Conservation (phyloP, 2,329 filamentous ascomycete species). For the Botrytis fragariae region DNA sequence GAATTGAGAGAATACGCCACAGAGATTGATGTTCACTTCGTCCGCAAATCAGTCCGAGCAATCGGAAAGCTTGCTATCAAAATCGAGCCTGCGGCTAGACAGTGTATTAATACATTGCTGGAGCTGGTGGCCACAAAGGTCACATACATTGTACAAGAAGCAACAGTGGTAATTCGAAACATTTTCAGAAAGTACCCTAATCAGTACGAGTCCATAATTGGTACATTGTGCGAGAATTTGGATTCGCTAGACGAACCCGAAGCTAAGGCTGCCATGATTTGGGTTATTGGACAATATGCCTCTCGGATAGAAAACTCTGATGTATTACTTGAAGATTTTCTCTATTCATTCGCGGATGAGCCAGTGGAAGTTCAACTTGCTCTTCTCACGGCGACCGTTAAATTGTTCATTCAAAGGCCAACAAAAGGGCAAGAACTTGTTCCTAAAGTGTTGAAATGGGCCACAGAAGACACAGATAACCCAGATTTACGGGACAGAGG, state of each 20-base stretch:
- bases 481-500: conserved; percentile 92
- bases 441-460: conserved; percentile 95
- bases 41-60: conserved; percentile 93
- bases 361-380: conserved; percentile 94
- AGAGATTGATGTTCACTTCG: conserved; percentile 98
- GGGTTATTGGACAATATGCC: conserved; percentile 98
- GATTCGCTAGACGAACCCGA: conserved; percentile 97
- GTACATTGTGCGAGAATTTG: conserved; percentile 90
- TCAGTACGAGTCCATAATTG: conserved; percentile 97
- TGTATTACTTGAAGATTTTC: conserved; percentile 87
- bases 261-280: conserved; percentile 97
- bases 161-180: conserved; percentile 96
- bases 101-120: conserved; percentile 89
- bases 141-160: conserved; percentile 98
- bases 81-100: conserved; percentile 87
- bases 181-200: conserved; percentile 99
- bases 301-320: conserved; percentile 97
- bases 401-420: conserved; percentile 94
- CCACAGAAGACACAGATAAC: conserved; percentile 98
- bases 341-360: conserved; percentile 92
- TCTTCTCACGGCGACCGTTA: conserved; percentile 91
- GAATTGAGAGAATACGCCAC: conserved; percentile 96
- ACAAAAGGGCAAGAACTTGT: conserved; percentile 93
- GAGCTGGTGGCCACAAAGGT: conserved; percentile 97
- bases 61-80: conserved; percentile 99